Conservation (phyloP, 2,329 filamentous ascomycete species). For the Hypoxylon sp. region DNA sequence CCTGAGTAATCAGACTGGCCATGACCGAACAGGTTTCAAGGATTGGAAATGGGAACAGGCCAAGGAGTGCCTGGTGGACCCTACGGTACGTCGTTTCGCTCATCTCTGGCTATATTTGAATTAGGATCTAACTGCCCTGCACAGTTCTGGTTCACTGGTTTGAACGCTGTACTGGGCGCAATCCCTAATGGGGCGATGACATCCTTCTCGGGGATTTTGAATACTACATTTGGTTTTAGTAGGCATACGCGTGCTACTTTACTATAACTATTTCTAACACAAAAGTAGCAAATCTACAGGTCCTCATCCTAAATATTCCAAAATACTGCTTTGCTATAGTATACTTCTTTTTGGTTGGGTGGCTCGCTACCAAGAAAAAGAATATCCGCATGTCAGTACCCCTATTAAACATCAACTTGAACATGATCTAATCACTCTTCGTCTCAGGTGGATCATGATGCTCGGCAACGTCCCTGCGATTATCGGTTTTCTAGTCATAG, state of each 20-base stretch:
- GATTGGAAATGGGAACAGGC: constrained; percentile 58
- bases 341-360: constrained; percentile 55
- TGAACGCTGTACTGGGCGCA: constrained; percentile 55
- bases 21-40: constrained; percentile 56
- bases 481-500: constrained; percentile 56
- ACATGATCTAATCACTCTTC: constrained; percentile 5
- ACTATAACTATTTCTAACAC: constrained; percentile 1
- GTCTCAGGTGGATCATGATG: constrained; percentile 56
- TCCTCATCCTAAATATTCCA: constrained; percentile 57
- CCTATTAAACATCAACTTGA: neutral
- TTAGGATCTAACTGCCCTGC: constrained; percentile 4
- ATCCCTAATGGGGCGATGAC: constrained; percentile 57
- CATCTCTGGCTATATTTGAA: constrained; percentile 22
- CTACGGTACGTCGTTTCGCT: constrained; percentile 32
- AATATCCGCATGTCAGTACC: constrained; percentile 54
- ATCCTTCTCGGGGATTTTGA: constrained; percentile 55
- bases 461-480: constrained; percentile 55
- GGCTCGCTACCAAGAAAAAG: constrained; percentile 53
- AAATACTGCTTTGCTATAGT: constrained; percentile 52
- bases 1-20: constrained; percentile 56
- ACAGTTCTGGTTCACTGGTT: constrained; percentile 57
- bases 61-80: constrained; percentile 55
- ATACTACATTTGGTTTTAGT: constrained; percentile 57
- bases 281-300: constrained; percentile 54
- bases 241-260: constrained; percentile 16